Conservation (phyloP, 768 basidiomycete genomes). For the Kwoniella sp. region DNA sequence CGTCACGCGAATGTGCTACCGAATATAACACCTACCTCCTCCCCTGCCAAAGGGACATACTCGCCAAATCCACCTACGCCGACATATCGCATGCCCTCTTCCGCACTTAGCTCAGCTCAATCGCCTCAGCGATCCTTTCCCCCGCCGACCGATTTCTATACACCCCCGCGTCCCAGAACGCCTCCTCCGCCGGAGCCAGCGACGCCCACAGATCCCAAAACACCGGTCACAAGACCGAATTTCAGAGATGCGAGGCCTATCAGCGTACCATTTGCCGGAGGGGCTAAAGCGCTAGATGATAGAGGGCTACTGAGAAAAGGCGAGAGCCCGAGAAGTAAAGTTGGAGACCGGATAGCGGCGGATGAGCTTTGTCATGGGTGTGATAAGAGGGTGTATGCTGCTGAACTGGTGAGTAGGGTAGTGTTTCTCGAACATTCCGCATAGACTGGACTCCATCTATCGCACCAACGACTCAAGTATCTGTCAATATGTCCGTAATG, state of each 20-base stretch:
- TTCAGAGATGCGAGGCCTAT: slow-evolving; percentile 39
- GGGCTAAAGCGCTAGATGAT: slow-evolving; percentile 44
- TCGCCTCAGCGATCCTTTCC: slow-evolving; percentile 24
- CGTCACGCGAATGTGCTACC: slow-evolving; percentile 39
- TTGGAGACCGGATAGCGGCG: slow-evolving; percentile 42
- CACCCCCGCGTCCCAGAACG: slow-evolving; percentile 28
- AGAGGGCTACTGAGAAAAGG: slow-evolving; percentile 41
- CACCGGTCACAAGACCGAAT: slow-evolving; percentile 41
- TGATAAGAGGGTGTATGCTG: slow-evolving; percentile 51
- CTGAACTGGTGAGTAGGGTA: slow-evolving; percentile 41
- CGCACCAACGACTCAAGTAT: too few relatives aligned
- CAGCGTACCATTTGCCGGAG: slow-evolving; percentile 42
- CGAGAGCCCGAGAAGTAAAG: slow-evolving; percentile 48
- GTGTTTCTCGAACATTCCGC: too few relatives aligned
- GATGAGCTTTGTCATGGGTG: slow-evolving; percentile 47
- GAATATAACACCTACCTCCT: slow-evolving; percentile 31
- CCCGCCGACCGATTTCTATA: slow-evolving; percentile 45
- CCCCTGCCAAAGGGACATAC: slow-evolving; percentile 10
- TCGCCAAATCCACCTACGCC: slow-evolving; percentile 14
- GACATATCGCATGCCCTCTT: slow-evolving; percentile 20
- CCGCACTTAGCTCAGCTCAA: slow-evolving; percentile 8
- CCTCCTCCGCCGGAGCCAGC: slow-evolving; percentile 21
- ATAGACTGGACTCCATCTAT: too few relatives aligned
- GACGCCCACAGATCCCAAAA: slow-evolving; percentile 25
- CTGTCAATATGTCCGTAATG: too few relatives aligned